Conservation (phyloP, 2,329 filamentous ascomycete species). For the Pseudopyrenochaeta lycopersici region DNA sequence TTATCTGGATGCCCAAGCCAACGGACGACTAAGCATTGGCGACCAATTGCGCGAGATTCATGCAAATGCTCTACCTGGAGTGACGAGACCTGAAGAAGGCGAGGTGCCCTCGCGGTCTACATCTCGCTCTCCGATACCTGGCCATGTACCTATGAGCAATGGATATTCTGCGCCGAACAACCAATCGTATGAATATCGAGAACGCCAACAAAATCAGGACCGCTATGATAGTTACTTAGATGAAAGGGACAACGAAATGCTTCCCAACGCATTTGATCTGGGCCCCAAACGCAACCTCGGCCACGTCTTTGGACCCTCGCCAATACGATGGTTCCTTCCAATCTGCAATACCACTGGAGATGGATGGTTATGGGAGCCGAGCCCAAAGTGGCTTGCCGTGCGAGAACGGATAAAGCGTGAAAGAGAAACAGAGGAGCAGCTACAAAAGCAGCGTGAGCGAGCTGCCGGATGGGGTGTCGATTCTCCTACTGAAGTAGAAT, state of each 20-base stretch:
- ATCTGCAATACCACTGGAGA: slow-evolving; percentile 87
- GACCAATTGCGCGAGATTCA: slow-evolving; percentile 84
- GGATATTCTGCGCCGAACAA: slow-evolving; percentile 56
- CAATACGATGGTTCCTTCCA: slow-evolving; percentile 79
- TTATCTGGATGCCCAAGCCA: slow-evolving; percentile 54
- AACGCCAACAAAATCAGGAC: slow-evolving; percentile 70
- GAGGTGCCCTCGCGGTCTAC: slow-evolving; percentile 64
- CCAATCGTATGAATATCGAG: slow-evolving; percentile 59
- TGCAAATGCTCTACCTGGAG: slow-evolving; percentile 80
- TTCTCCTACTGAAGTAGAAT: slow-evolving; percentile 49
- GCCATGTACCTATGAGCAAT: slow-evolving; percentile 40
- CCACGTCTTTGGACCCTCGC: slow-evolving; percentile 81
- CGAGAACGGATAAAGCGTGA: slow-evolving; percentile 66
- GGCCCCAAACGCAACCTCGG: slow-evolving; percentile 81
- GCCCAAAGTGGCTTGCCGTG: slow-evolving; percentile 77
- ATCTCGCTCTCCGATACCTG: slow-evolving; percentile 47
- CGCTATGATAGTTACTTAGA: slow-evolving; percentile 85
- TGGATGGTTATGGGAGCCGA: slow-evolving; percentile 94
- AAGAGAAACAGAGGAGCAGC: slow-evolving; percentile 48
- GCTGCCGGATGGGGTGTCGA: slow-evolving; percentile 72
- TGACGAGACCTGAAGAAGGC: slow-evolving; percentile 83
- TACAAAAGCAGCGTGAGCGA: slow-evolving; percentile 70
- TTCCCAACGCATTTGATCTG: slow-evolving; percentile 93
- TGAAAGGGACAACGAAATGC: slow-evolving; percentile 84
- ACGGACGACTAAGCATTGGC: slow-evolving; percentile 54